Evolutionary conservation across 805 yeast genomes (phyloP), one percentile per base, ranked within the genome.

Genomic region (Suhomyces vadensis): DNA sequence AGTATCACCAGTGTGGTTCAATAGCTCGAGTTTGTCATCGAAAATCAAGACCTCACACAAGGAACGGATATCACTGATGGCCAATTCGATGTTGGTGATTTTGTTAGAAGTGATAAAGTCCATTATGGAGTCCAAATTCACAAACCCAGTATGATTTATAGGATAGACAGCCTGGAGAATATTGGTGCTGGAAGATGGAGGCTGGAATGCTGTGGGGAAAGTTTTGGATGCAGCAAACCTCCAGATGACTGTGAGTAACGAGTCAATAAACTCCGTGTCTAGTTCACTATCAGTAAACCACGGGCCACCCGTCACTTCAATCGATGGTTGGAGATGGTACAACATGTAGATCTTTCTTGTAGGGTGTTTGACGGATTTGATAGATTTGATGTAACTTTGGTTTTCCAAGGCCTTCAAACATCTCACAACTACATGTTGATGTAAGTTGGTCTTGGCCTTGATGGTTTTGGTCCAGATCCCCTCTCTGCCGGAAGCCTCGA

Each of bases 251-350:
- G 88, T 81, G 52, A 88, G 64, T 43, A 94, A 68, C 38, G 89
- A 81, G 52, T 88, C 92, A 46, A 94, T 91, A 57, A 94, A 94
- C 64, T 92, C 98, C 2, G 89, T 82, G 61, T 94, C 99, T 45
- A 94, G 74, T 64, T 94, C 98, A 26, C 91, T 82, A 61, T 94
- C 99, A 0, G 97, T 90, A 61, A 91, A 94, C 99, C 99, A 94
- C 3, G 98, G 98, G 4, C 99, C 99, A 51, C 99, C 99, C 0
- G 98, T 94, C 29, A 94, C 94, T 53, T 92, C 98, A 24, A 88
- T 83, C 3, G 95, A 85, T 4, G 99, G 99, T 61, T 90, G 96
- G 52, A 94, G 71, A 58, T 88, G 83, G 61, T 91, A 92, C 42
- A 94, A 74, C 98, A 94, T 94, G 65, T 92, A 95, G 25, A 94